Evolutionary conservation across 2,329 filamentous ascomycete species (phyloP), one percentile per base, ranked within the genome.

Genomic region (Phoma herbarum): DNA sequence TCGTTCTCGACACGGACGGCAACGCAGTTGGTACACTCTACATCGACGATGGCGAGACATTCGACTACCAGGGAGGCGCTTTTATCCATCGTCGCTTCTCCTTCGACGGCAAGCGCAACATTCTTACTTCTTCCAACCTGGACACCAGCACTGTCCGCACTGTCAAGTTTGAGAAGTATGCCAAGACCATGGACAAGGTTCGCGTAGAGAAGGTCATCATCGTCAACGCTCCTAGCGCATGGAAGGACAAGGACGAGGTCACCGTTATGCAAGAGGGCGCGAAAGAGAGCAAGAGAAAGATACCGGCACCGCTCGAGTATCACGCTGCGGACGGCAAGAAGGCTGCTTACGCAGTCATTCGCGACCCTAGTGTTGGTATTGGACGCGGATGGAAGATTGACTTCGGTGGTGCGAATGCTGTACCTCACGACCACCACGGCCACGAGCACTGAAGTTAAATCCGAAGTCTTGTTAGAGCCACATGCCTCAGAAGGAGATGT

Each of bases 11-110:
- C 66, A 86, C 87, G 65, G 82, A 85, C 29, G 88, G 90, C 52
- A 86, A 88, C 68, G 92, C 94, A 0, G 85, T 89, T 46, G 95
- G 95, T 26, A 89, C 90, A 47, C 81, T 99, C 8, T 99, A 99
- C 72, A 83, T 92, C 28, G 95, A 99, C 72, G 95, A 99, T 66
- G 95, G 95, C 46, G 93, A 98, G 78, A 91, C 90, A 0, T 99
- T 93, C 67, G 92, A 97, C 54, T 93, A 91, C 73, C 83, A 96
- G 76, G 82, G 88, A 63, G 94, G 93, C 11, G 92, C 92, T 61
- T 97, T 90, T 78, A 93, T 98, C 68, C 89, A 97, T 79, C 91
- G 93, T 59, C 84, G 82, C 60, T 97, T 99, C 79, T 81, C 80
- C 23, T 90, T 93, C 60, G 79, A 82, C 26, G 80, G 78, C 59